phyloP scores from a whole-genome alignment of 139 green algal species.

The Chlamydomonas applanata region DNA sequence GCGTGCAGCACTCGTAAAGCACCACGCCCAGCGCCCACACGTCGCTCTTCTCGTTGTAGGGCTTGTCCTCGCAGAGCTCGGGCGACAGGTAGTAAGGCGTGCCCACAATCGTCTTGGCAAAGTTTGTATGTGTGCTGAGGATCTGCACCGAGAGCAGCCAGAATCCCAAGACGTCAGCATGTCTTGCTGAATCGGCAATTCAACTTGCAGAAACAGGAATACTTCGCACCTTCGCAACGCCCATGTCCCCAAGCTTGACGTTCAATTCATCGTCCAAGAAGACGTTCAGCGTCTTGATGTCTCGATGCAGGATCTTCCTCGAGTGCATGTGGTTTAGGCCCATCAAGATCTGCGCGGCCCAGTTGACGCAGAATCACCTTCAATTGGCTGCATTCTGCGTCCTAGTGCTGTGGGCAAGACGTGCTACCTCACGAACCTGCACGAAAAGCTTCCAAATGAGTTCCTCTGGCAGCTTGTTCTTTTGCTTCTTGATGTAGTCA shows the following conservation, averaged over 20 bases:
- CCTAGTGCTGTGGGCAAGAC: conserved; percentile 1
- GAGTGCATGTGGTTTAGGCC: conserved; percentile 68
- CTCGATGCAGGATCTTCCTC: conserved; percentile 65
- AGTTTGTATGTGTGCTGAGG: conserved; percentile 56
- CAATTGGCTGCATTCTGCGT: not conserved
- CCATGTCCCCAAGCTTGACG: conserved; percentile 70
- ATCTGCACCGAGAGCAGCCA: conserved; percentile 35
- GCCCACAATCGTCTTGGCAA: conserved; percentile 68
- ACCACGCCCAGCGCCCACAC: conserved; percentile 69
- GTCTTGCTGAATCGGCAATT: too few relatives aligned
- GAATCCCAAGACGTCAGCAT: too few relatives aligned
- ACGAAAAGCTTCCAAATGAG: conserved; percentile 64
- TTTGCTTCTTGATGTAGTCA: conserved; percentile 55
- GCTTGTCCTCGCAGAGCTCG: conserved; percentile 74
- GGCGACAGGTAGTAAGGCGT: conserved; percentile 61
- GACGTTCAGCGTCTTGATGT: conserved; percentile 72
- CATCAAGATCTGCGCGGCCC: conserved; percentile 52
- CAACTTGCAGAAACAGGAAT: not conserved
- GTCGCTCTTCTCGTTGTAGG: conserved; percentile 69
- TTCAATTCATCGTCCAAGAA: conserved; percentile 59
- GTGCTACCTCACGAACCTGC: conserved; percentile 34
- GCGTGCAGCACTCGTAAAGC: conserved; percentile 68
- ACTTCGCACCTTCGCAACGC: conserved; percentile 53
- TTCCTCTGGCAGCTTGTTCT: conserved; percentile 50
- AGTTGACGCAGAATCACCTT: not conserved